A percentile compares a stretch with the other conserved stretches of the same genome.
phyloP scores from a whole-genome alignment of 176 grass and related monocot species.

The Poa pratensis region DNA sequence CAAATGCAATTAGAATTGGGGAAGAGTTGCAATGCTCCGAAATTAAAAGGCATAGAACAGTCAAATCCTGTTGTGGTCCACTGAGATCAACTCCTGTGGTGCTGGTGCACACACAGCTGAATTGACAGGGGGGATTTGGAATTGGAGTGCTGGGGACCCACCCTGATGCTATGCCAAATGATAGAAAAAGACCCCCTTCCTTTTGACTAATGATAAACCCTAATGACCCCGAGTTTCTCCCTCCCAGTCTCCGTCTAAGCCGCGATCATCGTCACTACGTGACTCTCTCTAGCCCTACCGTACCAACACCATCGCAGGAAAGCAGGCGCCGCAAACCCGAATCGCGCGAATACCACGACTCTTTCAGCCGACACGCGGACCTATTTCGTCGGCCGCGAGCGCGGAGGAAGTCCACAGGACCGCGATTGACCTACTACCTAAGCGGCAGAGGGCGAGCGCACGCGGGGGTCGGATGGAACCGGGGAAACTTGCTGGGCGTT shows the following conservation, averaged over 20 bases:
- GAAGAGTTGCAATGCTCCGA: not conserved
- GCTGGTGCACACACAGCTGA: not conserved
- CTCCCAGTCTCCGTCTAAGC: constrained; percentile 25
- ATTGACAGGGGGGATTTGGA: not conserved
- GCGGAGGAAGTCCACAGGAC: not conserved
- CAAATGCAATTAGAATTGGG: not conserved
- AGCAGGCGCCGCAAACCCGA: not conserved
- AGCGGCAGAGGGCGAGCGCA: not conserved
- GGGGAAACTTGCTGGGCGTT: not conserved
- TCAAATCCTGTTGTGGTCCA: not conserved
- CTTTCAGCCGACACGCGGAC: not conserved
- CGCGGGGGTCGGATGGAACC: not conserved
- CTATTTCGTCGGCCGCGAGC: not conserved
- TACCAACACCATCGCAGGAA: not conserved
- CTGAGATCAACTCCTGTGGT: not conserved
- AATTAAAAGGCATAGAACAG: not conserved
- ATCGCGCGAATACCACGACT: not conserved
- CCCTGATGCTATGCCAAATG: not conserved
- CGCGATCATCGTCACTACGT: not conserved
- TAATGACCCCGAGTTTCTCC: not conserved
- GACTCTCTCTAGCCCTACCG: constrained; percentile 10
- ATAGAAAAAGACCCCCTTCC: constrained; percentile 42
- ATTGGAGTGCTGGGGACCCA: constrained; percentile 31
- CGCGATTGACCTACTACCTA: not conserved
- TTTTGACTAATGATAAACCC: constrained; percentile 1